phyloP scores from a whole-genome alignment of 2,329 filamentous ascomycete genomes.

The Rutstroemia sp. region DNA sequence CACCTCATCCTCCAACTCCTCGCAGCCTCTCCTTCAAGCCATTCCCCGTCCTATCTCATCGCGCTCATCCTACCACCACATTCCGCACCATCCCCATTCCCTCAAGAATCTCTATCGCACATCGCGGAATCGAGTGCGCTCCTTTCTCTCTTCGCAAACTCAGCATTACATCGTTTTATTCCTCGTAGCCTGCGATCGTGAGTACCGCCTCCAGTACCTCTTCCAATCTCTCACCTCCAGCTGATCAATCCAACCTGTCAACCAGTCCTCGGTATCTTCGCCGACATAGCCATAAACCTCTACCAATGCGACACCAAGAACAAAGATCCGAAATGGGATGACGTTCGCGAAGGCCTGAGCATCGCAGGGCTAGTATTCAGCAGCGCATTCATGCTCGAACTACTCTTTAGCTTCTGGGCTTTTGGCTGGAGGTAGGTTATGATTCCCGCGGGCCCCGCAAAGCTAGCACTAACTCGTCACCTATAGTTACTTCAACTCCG shows the following conservation, averaged over 20 bases:
- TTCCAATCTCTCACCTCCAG: background rate
- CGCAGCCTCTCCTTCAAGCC: conserved; percentile 2
- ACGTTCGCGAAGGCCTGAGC: conserved; percentile 38
- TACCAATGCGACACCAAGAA: conserved; percentile 37
- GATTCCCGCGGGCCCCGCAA: background rate
- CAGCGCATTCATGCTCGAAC: conserved; percentile 56
- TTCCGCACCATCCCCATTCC: background rate
- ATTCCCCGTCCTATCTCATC: conserved; percentile 5
- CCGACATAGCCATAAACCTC: conserved; percentile 42
- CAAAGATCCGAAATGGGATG: conserved; percentile 26
- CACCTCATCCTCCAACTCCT: background rate
- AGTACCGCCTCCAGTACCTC: background rate
- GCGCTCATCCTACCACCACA: conserved; percentile 5
- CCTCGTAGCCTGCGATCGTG: conserved; percentile 40
- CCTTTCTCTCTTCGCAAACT: conserved; percentile 35
- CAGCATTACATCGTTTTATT: conserved; percentile 43
- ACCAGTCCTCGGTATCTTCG: conserved; percentile 40
- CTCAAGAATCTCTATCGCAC: background rate
- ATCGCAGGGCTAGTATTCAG: conserved; percentile 52
- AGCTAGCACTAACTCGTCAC: background rate
- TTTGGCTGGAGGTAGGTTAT: conserved; percentile 47
- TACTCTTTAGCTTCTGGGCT: conserved; percentile 50
- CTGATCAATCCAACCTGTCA: background rate
- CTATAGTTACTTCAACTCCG: conserved; percentile 45
- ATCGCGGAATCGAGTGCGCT: background rate